phyloP scores from a whole-genome alignment of 208 protist species.

The Acanthamoeba lugdunensis region DNA sequence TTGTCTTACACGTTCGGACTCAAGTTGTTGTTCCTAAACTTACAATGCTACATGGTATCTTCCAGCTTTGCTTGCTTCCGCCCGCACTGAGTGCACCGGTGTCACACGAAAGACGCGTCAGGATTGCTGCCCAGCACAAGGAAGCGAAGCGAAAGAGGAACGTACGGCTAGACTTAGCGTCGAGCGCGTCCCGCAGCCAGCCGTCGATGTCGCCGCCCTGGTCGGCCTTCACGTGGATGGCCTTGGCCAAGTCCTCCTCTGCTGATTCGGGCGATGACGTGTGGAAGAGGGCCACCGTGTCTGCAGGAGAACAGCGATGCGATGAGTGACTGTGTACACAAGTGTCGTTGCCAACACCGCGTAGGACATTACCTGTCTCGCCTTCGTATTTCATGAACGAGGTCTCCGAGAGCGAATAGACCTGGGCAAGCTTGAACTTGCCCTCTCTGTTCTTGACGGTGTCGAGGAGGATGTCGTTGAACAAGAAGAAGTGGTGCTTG shows the following conservation, averaged over 20 bases:
- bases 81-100: background rate
- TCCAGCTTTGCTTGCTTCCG: background rate
- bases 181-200: conserved; percentile 25
- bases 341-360: background rate
- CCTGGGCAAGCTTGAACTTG: conserved; percentile 20
- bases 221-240: conserved; percentile 49
- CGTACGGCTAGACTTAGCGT: background rate
- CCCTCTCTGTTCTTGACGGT: conserved; percentile 15
- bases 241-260: conserved; percentile 29
- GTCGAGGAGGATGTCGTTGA: conserved; percentile 51
- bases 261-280: background rate
- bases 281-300: conserved; percentile 59
- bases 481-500: conserved; percentile 69
- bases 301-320: background rate
- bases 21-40: background rate
- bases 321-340: background rate
- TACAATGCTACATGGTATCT: background rate
- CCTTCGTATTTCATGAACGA: conserved; percentile 59
- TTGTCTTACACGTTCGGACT: background rate
- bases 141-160: background rate
- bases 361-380: background rate
- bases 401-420: conserved; percentile 5
- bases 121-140: too few species aligned
- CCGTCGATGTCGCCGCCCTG: conserved; percentile 35
- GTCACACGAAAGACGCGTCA: background rate